Evolutionary conservation across 768 basidiomycete species (phyloP).

Genomic region (Boletus huronensis): DNA sequence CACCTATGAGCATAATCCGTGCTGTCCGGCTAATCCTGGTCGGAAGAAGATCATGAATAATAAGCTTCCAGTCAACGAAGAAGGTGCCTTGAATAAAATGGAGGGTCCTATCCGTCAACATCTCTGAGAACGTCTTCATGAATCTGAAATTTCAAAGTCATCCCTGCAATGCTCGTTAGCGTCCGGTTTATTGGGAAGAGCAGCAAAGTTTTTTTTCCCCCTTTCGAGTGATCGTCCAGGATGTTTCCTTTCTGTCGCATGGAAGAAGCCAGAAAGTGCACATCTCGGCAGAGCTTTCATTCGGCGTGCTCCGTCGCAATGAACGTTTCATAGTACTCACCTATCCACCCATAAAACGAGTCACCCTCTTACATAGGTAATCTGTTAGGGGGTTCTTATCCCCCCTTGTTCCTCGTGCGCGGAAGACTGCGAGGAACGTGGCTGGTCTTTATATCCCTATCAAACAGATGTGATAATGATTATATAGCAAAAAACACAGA

Average conservation of each 20-base stretch:
- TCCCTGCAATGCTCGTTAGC: slow-evolving; percentile 1
- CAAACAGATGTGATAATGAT: not conserved
- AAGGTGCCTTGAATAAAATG: slow-evolving; percentile 20
- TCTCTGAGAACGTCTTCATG: slow-evolving; percentile 18
- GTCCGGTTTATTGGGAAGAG: not conserved
- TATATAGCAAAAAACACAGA: not conserved
- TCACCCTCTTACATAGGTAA: slow-evolving; percentile 10
- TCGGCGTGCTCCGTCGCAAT: not conserved
- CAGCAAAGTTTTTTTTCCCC: not conserved
- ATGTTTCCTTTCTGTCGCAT: slow-evolving; percentile 6
- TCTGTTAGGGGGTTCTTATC: slow-evolving; percentile 16
- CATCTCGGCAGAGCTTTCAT: slow-evolving; percentile 3
- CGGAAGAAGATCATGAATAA: slow-evolving; percentile 29
- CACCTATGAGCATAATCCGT: slow-evolving; percentile 17
- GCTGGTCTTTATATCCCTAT: slow-evolving; percentile 17
- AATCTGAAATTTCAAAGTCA: slow-evolving; percentile 19
- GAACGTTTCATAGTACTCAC: slow-evolving; percentile 7
- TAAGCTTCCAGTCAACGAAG: slow-evolving; percentile 37
- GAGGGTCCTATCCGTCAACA: slow-evolving; percentile 17
- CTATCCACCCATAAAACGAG: slow-evolving; percentile 18
- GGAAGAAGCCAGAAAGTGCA: slow-evolving; percentile 17
- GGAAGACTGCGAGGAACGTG: slow-evolving; percentile 21
- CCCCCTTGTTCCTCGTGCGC: slow-evolving; percentile 18
- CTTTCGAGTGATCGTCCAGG: not conserved
- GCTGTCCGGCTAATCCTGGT: slow-evolving; percentile 32